Conservation (phyloP, 129 eudicot genomes). For the Escallonia herrerae region DNA sequence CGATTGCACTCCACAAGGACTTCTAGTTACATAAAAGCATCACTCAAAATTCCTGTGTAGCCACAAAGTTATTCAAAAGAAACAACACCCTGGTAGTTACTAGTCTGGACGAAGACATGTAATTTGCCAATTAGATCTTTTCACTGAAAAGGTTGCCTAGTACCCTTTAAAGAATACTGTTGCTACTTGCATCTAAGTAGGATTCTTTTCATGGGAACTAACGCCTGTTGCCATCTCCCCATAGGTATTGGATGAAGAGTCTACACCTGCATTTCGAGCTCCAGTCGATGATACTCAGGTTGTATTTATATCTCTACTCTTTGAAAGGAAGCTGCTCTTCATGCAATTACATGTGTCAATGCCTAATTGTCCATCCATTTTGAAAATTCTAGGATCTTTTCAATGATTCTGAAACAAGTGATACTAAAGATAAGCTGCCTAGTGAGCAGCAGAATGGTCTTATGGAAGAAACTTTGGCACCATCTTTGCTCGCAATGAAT, state of each 20-base stretch:
- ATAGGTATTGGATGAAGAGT: constrained; percentile 44
- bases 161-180: no score
- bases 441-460: constrained; percentile 32
- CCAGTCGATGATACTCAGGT: constrained; percentile 87
- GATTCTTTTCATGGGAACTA: background rate
- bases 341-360: background rate
- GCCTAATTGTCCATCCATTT: background rate
- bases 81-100: no score
- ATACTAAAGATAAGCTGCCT: constrained; percentile 26
- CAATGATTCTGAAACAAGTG: constrained; percentile 45
- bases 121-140: no score
- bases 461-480: constrained; percentile 59
- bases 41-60: no score
- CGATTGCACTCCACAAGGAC: no score
- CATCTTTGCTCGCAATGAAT: constrained; percentile 65
- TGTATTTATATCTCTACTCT: constrained; percentile 1
- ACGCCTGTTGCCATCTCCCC: constrained; percentile 13
- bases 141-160: no score
- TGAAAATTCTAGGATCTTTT: constrained; percentile 68
- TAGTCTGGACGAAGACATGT: no score
- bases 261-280: constrained; percentile 54
- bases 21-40: no score
- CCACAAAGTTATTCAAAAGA: no score
- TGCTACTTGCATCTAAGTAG: background rate
- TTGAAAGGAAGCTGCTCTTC: background rate